Evolutionary conservation across 164 flowering plant species (phyloP).

Genomic region (Warburgia ugandensis): DNA sequence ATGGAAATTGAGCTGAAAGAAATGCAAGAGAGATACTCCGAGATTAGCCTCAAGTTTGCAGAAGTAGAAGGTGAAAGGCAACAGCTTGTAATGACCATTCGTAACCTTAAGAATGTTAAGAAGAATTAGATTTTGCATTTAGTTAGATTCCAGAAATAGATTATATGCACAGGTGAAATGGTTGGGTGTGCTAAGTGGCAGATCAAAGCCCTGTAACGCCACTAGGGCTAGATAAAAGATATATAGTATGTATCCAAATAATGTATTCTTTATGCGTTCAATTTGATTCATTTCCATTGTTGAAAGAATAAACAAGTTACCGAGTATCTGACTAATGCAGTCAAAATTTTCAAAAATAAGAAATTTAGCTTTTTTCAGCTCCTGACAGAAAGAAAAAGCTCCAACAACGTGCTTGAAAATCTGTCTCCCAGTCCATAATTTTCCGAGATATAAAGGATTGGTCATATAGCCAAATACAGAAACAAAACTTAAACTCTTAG

Average conservation of each 20-base stretch:
- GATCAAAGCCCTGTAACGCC: constrained; percentile 4
- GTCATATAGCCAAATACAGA: too few species aligned
- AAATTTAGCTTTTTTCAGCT: too few species aligned
- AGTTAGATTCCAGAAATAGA: constrained; percentile 1
- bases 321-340: too few species aligned
- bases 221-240: constrained; percentile 12
- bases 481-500: too few species aligned
- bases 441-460: too few species aligned
- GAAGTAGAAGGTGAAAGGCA: constrained; percentile 98
- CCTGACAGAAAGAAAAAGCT: too few species aligned
- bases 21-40: constrained; percentile 90
- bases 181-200: constrained; percentile 4
- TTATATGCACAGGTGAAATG: constrained; percentile 22
- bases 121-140: constrained; percentile 27
- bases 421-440: too few species aligned
- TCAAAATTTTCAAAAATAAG: too few species aligned
- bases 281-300: too few species aligned
- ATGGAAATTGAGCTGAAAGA: constrained; percentile 89
- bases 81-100: constrained; percentile 73
- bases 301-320: too few species aligned
- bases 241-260: constrained; percentile 24
- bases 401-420: too few species aligned
- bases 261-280: constrained; percentile 9
- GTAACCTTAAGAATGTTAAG: constrained; percentile 59
- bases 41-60: constrained; percentile 85